Base-by-base conservation (phyloP, 768 basidiomycete genomes). In the Dacryopinax spathularia region DNA sequence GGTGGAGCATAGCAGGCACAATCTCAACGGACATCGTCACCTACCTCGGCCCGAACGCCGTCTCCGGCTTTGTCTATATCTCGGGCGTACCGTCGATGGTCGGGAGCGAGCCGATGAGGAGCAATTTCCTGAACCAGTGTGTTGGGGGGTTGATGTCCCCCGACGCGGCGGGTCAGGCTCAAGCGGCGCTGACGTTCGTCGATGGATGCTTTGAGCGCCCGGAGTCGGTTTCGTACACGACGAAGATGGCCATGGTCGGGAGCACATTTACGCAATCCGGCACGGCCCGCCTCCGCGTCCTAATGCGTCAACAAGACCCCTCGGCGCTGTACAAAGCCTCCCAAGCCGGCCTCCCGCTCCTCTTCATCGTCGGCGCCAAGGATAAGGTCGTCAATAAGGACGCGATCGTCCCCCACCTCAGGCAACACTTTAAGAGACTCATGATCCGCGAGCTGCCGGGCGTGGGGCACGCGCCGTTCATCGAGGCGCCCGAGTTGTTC, bases 1-100 rank as follows among this genome's bases (percentile, higher is more conserved):
- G 73, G 63, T 78, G 76, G 75, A 69, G n/a, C 25, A 69, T 34
- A 66, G 72, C 64, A 71, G 70, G 65, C 63, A 62, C 68, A 1
- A 68, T 72, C 15, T 39, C 72, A 22, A 70, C 71, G 2, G 72
- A 73, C 64, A 69, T 75, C 66, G 70, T 56, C 48, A 18, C 68
- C 29, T 62, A 70, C 35, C 63, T 70, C 31, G 65, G 63, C 1
- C 62, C 67, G 34, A 67, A 69, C n/a, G 67, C 67, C 27, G 59
- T 67, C 9, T 68, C 71, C 12, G 64, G 63, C 9, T 63, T 74
- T 18, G 60, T 64, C 44, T 62, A 60, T 34, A 65, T 71, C 29
- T 61, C 65, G 25, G 56, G 63, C 16, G 62, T 73, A 9, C 66
- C 62, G 59, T 69, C 69, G 36, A 68, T 68, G 18, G 66, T 56